Evolutionary conservation across 2,329 filamentous ascomycete species (phyloP), one percentile per base, ranked within the genome.

Genomic region (Plenodomus biglobosus): DNA sequence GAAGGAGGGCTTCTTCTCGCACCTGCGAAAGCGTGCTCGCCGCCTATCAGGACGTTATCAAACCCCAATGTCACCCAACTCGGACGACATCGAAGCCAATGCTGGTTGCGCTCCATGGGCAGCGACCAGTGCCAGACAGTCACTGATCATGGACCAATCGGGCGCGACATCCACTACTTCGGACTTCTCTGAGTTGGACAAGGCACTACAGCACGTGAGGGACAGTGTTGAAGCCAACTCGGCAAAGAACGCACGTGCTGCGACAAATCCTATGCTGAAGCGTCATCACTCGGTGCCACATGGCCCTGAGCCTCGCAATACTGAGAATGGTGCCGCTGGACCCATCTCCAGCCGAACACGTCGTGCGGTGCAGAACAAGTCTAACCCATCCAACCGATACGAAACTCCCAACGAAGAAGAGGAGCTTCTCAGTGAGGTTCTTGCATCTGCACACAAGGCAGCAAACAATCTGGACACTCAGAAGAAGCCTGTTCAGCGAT

Each of bases 1-100:
- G 47, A 95, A 95, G 68, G 94, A 99, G 72, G 90, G 94, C 72
- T 99, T 99, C 78, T 99, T 99, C 75, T 97, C 94, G 0, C 94
- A 99, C 69, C 80, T 99, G 7, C 84, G 94, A 47, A 99, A 99
- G 74, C 86, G 92, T 42, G 94, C 95, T 21, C 84, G 94, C 60
- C 83, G 94, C 59, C 86, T 99, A 52, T 99, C 94, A 20, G 94
- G 94, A 39, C 86, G 92, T 48, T 91, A 96, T 66, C 89, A 92
- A 68, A 86, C 85, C 13, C 86, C 90, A 7, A 84, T 87, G 49
- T 89, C 90, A 16, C 87, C 90, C 8, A 84, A 81, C 37, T 85
- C 86, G 46, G 92, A 96, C 60, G 92, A 97, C 65, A 78, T 95
- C 44, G 94, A 97, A 71, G 87, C 91, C n/a, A 92, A 92, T 66